These are phyloP conservation scores for Nakataea oryzae DNA, from an alignment of 2,329 filamentous ascomycete species.

Conservation along the genomic window DNA sequence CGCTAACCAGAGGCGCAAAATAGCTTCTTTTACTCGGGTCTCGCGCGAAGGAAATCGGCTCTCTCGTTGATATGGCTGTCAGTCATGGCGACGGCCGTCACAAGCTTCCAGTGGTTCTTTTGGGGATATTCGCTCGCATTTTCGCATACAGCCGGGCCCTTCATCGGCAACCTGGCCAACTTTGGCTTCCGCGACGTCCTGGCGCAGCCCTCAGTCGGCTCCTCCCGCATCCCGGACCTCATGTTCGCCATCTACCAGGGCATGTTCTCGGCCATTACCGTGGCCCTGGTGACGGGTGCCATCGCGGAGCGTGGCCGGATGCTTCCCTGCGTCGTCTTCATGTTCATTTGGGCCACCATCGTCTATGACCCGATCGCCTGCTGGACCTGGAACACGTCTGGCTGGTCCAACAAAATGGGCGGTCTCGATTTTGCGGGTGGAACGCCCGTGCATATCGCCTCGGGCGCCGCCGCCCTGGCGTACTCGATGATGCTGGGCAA, in stretches of 20 bases:
- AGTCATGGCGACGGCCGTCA: constrained; percentile 68
- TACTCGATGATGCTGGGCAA: constrained; percentile 66
- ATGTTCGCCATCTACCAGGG: constrained; percentile 80
- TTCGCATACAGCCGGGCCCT: constrained; percentile 67
- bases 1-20: background rate
- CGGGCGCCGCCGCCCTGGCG: constrained; percentile 60
- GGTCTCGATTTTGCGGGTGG: constrained; percentile 67
- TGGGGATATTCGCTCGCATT: constrained; percentile 87
- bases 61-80: constrained; percentile 79
- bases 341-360: constrained; percentile 61
- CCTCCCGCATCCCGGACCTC: constrained; percentile 63
- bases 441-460: constrained; percentile 66
- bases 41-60: constrained; percentile 81
- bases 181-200: constrained; percentile 73
- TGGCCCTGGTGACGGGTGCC: constrained; percentile 48
- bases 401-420: constrained; percentile 60
- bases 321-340: constrained; percentile 52
- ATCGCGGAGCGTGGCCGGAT: constrained; percentile 52
- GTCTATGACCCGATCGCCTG: constrained; percentile 67
- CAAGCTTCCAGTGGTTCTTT: constrained; percentile 87
- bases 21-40: constrained; percentile 83
- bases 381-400: constrained; percentile 68
- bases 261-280: constrained; percentile 87
- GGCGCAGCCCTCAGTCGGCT: constrained; percentile 64
- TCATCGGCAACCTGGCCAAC: constrained; percentile 71